Conservation (phyloP, 306 rosid species). For the Glycine latifolia region DNA sequence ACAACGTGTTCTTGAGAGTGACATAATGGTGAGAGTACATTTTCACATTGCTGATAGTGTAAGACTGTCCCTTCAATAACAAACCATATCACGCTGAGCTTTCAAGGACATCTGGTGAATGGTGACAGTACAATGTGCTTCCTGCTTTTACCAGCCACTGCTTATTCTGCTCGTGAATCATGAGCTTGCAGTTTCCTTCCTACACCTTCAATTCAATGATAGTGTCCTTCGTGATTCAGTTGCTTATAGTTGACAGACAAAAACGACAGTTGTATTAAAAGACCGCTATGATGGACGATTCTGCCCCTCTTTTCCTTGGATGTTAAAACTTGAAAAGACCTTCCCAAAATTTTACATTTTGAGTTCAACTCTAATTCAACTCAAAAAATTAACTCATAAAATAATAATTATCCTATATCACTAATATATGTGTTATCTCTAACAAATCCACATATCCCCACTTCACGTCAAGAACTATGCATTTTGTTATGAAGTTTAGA, state of each 20-base stretch:
- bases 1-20: slow-evolving; percentile 26
- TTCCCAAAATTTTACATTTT: neutral
- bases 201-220: slow-evolving; percentile 35
- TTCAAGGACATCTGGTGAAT: slow-evolving; percentile 44
- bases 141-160: slow-evolving; percentile 22
- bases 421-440: neutral
- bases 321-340: slow-evolving; percentile 1
- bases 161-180: slow-evolving; percentile 38
- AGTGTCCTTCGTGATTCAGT: slow-evolving; percentile 17
- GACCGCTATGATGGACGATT: neutral
- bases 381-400: neutral
- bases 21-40: slow-evolving; percentile 28
- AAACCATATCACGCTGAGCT: slow-evolving; percentile 39
- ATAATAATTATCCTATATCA: neutral
- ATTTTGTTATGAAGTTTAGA: neutral
- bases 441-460: too few relatives aligned
- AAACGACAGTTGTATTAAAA: neutral
- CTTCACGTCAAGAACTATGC: neutral
- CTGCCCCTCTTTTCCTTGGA: neutral
- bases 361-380: too few relatives aligned
- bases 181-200: slow-evolving; percentile 6
- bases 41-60: slow-evolving; percentile 21
- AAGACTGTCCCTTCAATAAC: slow-evolving; percentile 34
- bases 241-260: slow-evolving; percentile 21
- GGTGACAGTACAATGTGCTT: slow-evolving; percentile 41